Base-by-base conservation (phyloP, 345 rosid species). In the Nephelium lappaceum region DNA sequence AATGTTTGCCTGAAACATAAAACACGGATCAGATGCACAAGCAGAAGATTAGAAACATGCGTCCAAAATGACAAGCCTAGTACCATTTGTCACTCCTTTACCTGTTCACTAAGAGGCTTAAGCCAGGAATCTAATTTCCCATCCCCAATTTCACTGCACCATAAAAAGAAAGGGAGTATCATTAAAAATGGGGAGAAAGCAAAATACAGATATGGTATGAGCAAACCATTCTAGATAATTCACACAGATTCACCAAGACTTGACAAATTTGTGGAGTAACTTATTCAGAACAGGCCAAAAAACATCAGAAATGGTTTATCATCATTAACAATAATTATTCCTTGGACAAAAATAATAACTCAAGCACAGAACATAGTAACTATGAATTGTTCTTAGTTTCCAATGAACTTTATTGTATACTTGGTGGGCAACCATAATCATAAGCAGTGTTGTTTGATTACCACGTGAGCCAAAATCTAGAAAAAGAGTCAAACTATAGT, bases 111-210 rank as follows among this genome's bases (percentile, higher is more conserved):
- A n/a, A 95, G 93, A 81, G 98, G 91, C 95, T 88, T 88, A 80
- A 92, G 89, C 99, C 98, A 95, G 12, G 99, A 95, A 85, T 95
- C 98, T 75, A 88, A 83, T 38, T 80, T 63, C 75, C 98, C 99
- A 86, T 78, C 80, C 74, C 99, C 99, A 82, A 93, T 67, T 91
- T 95, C 99, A 81, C 99, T 93, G 86, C 79, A 83, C 23, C 62
- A 70, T 71, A 71, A 70, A 71, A 63, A 39, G 53, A 70, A 75
- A 41, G 38, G 73, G 76, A 75, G 75, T 73, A 69, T 36, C 25
- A 25, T 27, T 16, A 60, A 67, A 73, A 23, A 55, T 69, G 14
- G 58, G 23, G 42, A 47, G 62, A 18, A 27, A 71, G 8, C 16
- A 74, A 53, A 25, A 79, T 27, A n/a, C 25, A 9, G 18, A 24